These are phyloP conservation scores for Yamagishiella unicocca DNA, from an alignment of 139 green algal species.

Conservation along the genomic window DNA sequence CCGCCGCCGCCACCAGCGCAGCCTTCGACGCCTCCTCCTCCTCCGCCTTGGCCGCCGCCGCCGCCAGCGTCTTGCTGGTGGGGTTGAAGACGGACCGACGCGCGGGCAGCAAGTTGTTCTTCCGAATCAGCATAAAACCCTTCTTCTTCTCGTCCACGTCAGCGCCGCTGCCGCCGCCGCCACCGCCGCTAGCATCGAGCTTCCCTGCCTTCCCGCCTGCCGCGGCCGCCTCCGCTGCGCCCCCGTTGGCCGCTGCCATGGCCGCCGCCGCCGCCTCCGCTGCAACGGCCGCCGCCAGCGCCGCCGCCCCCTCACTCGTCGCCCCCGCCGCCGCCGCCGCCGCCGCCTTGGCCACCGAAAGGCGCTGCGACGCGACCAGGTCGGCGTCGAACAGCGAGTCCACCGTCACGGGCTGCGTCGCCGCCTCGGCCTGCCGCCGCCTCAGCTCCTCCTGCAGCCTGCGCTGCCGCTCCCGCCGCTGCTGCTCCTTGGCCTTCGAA, in stretches of 20 bases:
- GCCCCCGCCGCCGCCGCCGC: not conserved
- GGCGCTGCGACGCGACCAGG: constrained; percentile 12
- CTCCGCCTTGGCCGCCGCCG: constrained; percentile 36
- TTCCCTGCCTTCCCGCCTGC: not conserved
- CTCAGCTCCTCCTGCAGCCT: constrained; percentile 43
- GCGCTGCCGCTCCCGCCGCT: constrained; percentile 39
- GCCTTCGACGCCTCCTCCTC: constrained; percentile 26
- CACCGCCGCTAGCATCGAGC: not conserved
- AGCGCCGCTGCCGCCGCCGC: not conserved
- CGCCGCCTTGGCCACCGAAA: not conserved
- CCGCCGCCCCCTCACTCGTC: not conserved
- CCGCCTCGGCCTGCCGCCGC: constrained; percentile 40
- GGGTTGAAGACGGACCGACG: constrained; percentile 49
- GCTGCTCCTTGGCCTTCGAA: constrained; percentile 15
- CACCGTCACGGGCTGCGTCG: constrained; percentile 18
- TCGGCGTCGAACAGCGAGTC: constrained; percentile 36
- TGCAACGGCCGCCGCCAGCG: constrained; percentile 1
- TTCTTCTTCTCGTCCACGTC: constrained; percentile 20
- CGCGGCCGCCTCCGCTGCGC: not conserved
- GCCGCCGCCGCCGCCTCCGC: not conserved
- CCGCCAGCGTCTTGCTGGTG: constrained; percentile 17
- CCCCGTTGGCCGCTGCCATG: not conserved
- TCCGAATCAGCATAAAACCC: constrained; percentile 43
- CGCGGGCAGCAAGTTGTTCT: constrained; percentile 50
- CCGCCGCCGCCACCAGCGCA: constrained; percentile 15